A percentile compares a stretch with the other conserved stretches of the same genome.
phyloP scores from a whole-genome alignment of 1,139 yeast genomes.

The Hemisphaericaspora xylofermentans region DNA sequence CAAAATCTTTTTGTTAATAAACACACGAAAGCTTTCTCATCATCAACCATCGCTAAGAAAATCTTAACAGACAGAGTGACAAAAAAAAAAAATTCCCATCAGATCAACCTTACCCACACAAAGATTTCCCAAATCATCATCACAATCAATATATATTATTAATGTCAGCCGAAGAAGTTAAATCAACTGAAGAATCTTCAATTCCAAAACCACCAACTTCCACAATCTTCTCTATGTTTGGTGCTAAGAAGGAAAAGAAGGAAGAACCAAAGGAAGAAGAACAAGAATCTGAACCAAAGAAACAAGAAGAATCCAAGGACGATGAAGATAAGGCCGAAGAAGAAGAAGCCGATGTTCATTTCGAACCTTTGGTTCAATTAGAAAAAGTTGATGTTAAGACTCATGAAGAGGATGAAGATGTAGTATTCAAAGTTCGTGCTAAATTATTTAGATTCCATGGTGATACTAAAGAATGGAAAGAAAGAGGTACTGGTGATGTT shows the following conservation, averaged over 20 bases:
- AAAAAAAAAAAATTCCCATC: neutral
- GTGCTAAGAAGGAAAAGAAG: slow-evolving; percentile 72
- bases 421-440: slow-evolving; percentile 84
- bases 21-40: too few relatives aligned
- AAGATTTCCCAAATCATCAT: neutral
- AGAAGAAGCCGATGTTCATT: slow-evolving; percentile 92
- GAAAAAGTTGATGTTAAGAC: slow-evolving; percentile 97
- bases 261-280: slow-evolving; percentile 39
- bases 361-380: slow-evolving; percentile 92
- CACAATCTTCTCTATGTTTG: slow-evolving; percentile 86
- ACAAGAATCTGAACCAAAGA: slow-evolving; percentile 28
- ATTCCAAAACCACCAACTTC: slow-evolving; percentile 61
- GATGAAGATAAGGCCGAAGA: slow-evolving; percentile 69
- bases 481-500: slow-evolving; percentile 98
- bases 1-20: too few relatives aligned
- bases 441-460: slow-evolving; percentile 87
- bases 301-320: slow-evolving; percentile 29
- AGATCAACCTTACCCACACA: too few relatives aligned
- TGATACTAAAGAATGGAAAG: slow-evolving; percentile 94
- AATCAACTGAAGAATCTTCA: slow-evolving; percentile 26
- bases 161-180: slow-evolving; percentile 42
- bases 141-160: slow-evolving; percentile 3
- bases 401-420: slow-evolving; percentile 94
- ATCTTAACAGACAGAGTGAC: neutral
- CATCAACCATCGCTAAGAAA: too few relatives aligned